Conservation (phyloP, 2,329 filamentous ascomycete genomes). For the Elsinoe australis region DNA sequence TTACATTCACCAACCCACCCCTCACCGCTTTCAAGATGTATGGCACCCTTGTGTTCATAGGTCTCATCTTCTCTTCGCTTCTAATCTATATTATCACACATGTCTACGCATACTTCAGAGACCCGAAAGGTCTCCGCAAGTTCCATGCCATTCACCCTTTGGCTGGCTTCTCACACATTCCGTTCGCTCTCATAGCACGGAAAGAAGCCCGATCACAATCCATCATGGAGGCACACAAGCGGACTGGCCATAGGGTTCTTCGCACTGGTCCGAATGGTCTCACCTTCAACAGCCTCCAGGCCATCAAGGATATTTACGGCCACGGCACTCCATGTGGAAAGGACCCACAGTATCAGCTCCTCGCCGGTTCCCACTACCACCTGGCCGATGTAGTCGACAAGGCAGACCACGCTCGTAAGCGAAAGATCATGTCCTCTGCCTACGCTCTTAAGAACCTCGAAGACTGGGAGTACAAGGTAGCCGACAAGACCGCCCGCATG, state of each 20-base stretch:
- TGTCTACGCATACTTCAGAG: conserved; percentile 33
- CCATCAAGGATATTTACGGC: conserved; percentile 36
- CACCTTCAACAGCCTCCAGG: conserved; percentile 36
- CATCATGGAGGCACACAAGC: conserved; percentile 38
- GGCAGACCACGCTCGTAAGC: conserved; percentile 33
- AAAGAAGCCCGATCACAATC: conserved; percentile 37
- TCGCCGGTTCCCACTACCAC: conserved; percentile 30
- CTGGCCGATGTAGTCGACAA: conserved; percentile 36
- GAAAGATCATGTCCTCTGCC: conserved; percentile 34
- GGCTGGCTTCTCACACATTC: conserved; percentile 40
- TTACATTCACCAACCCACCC: too few species aligned
- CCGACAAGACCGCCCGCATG: conserved; percentile 34
- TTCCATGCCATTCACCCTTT: conserved; percentile 40
- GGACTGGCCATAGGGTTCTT: conserved; percentile 34
- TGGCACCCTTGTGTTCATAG: background rate
- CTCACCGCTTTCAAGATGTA: background rate
- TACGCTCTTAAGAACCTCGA: conserved; percentile 37
- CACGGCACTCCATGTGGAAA: conserved; percentile 33
- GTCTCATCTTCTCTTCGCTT: background rate
- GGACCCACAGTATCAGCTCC: conserved; percentile 29
- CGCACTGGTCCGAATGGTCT: conserved; percentile 42
- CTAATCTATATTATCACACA: background rate
- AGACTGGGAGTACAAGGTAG: conserved; percentile 37
- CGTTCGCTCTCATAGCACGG: conserved; percentile 39
- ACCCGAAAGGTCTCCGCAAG: conserved; percentile 42